These are phyloP conservation scores for Porodaedalea pini DNA, from an alignment of 1,284 basidiomycete genomes.

Conservation along the genomic window DNA sequence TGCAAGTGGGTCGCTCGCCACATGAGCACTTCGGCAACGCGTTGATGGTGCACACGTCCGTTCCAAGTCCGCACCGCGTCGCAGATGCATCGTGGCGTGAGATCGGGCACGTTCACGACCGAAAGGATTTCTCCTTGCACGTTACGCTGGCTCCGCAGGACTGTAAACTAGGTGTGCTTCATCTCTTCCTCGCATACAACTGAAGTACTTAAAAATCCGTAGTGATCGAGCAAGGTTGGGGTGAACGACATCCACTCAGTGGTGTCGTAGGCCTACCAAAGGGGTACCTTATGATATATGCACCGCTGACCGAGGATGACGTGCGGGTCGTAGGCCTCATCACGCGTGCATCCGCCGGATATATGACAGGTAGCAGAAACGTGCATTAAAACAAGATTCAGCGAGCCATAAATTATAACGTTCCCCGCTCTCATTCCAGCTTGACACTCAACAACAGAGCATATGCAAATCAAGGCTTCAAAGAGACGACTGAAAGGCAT, in stretches of 20 bases:
- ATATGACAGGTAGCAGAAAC: constrained; percentile 14
- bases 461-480: too few species aligned
- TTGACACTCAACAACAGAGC: too few species aligned
- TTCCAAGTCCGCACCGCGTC: constrained; percentile 20
- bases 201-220: neutral
- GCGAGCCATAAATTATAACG: too few species aligned
- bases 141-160: constrained; percentile 26
- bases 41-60: constrained; percentile 20
- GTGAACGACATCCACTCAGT: constrained; percentile 27
- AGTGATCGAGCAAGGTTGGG: constrained; percentile 30
- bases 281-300: constrained; percentile 30
- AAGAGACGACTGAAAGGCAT: too few species aligned
- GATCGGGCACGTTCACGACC: constrained; percentile 27
- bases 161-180: constrained; percentile 26
- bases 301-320: constrained; percentile 27
- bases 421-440: too few species aligned
- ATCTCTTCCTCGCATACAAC: neutral
- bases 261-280: constrained; percentile 22
- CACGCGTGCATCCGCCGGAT: constrained; percentile 24
- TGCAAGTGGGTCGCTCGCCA: constrained; percentile 22
- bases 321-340: constrained; percentile 26
- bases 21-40: constrained; percentile 23
- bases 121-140: constrained; percentile 27
- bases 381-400: constrained; percentile 2
- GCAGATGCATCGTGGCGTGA: constrained; percentile 23